Evolutionary conservation across 768 basidiomycete genomes (phyloP).

Genomic region (Pisolithus microcarpus): DNA sequence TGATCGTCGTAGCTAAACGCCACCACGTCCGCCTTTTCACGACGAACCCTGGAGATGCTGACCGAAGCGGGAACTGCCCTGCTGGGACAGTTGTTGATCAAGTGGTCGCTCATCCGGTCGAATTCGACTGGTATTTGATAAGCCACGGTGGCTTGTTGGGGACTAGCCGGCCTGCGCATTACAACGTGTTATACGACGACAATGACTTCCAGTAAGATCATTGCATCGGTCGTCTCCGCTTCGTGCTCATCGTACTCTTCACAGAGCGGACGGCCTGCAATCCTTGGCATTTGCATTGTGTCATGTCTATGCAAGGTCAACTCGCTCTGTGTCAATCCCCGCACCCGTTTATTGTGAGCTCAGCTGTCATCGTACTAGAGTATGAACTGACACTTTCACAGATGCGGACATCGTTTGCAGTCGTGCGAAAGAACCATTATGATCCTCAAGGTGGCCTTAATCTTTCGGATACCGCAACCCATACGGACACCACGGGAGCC

Average conservation of each 20-base stretch:
- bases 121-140: slow-evolving; percentile 74
- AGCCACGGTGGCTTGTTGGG: slow-evolving; percentile 74
- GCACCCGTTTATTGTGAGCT: slow-evolving; percentile 74
- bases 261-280: slow-evolving; percentile 62
- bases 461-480: slow-evolving; percentile 53
- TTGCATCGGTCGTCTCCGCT: neutral
- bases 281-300: slow-evolving; percentile 67
- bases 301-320: slow-evolving; percentile 75
- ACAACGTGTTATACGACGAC: slow-evolving; percentile 38
- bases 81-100: slow-evolving; percentile 76
- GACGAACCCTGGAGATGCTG: slow-evolving; percentile 35
- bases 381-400: slow-evolving; percentile 20
- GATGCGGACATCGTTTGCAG: slow-evolving; percentile 75
- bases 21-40: slow-evolving; percentile 51
- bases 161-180: slow-evolving; percentile 64
- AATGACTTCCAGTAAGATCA: slow-evolving; percentile 50
- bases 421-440: slow-evolving; percentile 75
- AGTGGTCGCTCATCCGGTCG: slow-evolving; percentile 61
- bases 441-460: slow-evolving; percentile 53
- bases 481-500: slow-evolving; percentile 34
- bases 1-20: slow-evolving; percentile 71
- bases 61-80: slow-evolving; percentile 64
- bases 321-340: slow-evolving; percentile 75
- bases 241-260: slow-evolving; percentile 5
- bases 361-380: neutral